Percentiles rank a stretch among this genome's conserved stretches.
These are phyloP conservation scores for Fusarium algeriense DNA, from an alignment of 2,329 filamentous ascomycete genomes.

Conservation along the genomic window DNA sequence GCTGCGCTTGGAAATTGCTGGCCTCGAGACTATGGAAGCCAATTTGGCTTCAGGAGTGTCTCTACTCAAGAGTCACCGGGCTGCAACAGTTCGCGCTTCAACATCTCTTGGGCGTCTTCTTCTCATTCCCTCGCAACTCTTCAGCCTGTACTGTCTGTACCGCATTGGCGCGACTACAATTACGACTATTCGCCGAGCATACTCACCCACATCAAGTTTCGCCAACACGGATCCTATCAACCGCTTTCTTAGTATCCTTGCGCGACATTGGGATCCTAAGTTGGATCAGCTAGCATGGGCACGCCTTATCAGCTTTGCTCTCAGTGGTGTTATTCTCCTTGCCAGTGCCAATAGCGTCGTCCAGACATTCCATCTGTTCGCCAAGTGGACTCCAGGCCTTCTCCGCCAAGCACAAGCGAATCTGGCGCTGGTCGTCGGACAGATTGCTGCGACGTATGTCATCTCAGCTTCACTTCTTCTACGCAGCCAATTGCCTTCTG, in stretches of 20 bases:
- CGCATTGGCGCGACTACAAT: slow-evolving; percentile 80
- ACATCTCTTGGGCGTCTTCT: slow-evolving; percentile 75
- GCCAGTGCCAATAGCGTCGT: slow-evolving; percentile 84
- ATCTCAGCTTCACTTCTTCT: slow-evolving; percentile 83
- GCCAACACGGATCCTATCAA: slow-evolving; percentile 85
- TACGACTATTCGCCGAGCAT: slow-evolving; percentile 72
- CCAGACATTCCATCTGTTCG: slow-evolving; percentile 87
- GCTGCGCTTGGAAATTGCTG: slow-evolving; percentile 80
- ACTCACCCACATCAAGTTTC: slow-evolving; percentile 62
- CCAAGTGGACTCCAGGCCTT: slow-evolving; percentile 78
- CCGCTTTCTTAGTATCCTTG: slow-evolving; percentile 82
- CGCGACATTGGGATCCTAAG: slow-evolving; percentile 85
- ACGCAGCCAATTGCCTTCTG: slow-evolving; percentile 80
- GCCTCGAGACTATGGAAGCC: slow-evolving; percentile 82
- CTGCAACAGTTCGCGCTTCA: slow-evolving; percentile 73
- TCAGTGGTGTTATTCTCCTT: slow-evolving; percentile 85
- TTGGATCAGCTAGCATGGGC: slow-evolving; percentile 87
- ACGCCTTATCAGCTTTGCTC: slow-evolving; percentile 84
- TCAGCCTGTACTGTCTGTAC: slow-evolving; percentile 87
- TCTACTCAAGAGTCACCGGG: slow-evolving; percentile 71
- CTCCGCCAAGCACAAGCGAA: slow-evolving; percentile 81
- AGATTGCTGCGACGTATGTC: slow-evolving; percentile 87
- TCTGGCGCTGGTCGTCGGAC: slow-evolving; percentile 81
- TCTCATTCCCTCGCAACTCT: slow-evolving; percentile 72
- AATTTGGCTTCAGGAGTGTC: slow-evolving; percentile 75